Base-by-base conservation (phyloP, 495 filamentous ascomycete genomes). In the Melanomma pulvis-pyrius region DNA sequence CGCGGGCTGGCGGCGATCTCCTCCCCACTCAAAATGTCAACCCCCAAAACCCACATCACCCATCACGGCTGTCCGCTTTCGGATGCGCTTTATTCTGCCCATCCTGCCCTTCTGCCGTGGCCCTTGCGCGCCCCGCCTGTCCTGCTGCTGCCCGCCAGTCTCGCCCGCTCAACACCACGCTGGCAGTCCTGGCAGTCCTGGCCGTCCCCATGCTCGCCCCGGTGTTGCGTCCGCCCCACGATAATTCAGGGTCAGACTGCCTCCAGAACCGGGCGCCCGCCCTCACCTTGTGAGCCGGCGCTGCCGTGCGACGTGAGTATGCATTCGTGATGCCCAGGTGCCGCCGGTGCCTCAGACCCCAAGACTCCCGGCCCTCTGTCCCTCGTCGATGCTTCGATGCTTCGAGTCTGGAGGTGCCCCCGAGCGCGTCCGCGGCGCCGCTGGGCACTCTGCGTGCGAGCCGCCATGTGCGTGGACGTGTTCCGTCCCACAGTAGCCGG, bases 381-480 rank as follows among this genome's bases (percentile, higher is more conserved):
- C 57, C 21, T 71, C 59, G 63, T 59, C 64, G 57, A 52, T 67
- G 58, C 53, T 19, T 59, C 64, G 57, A 52, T 67, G 58, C 53
- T 19, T 57, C 63, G 34, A 59, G 55, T 59, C 58, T 54, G 41
- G 63, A 58, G 50, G 57, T 53, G 19, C 68, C 55, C 58, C 62
- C 49, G 28, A 61, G 22, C 50, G 28, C 36, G 39, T 25, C 44
- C 34, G 11, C 3, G 58, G 57, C 47, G 21, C 36, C 24, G 55
- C 49, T 61, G 28, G 48, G 46, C 59, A 15, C 44, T 41, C 36
- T 47, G 59, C 57, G 34, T 56, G 63, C 68, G 30, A 67, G 59
- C 59, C 63, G 68, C 68, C 63, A 67, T 71, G 64, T 65, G 67
- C 51, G 49, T 51, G 41, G 60, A 68, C 64, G 63, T 67, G 60